Evolutionary conservation across 805 yeast genomes (phyloP), one percentile per base, ranked within the genome.

Genomic region (Scheffersomyces stipitis): DNA sequence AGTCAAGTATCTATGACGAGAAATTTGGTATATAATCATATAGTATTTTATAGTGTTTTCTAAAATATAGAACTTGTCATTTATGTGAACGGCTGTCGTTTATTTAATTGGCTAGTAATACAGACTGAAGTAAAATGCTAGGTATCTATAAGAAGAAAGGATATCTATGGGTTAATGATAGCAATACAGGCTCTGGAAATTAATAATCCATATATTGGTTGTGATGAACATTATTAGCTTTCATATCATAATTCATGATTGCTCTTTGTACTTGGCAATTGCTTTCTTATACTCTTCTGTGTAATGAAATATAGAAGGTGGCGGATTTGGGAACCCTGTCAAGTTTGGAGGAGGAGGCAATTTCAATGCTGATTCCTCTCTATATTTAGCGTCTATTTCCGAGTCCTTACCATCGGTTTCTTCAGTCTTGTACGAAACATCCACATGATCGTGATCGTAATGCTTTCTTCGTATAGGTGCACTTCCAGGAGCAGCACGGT

Each of bases 321-420:
- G 71, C 2, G 73, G 73, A 7, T 53, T 43, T 1, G 72, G 72
- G 26, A 60, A 40, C 5, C 58, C 58, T 3, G 38, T 13, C 15
- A 53, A 28, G 3, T 58, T 48, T 3, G 71, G 70, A 8, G 71
- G 71, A 4, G 66, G 68, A 3, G 63, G 65, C 4, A 52, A 38
- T 3, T 36, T n/a, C 5, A 34, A 26, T 5, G 15, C 16, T 38
- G 31, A 42, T 51, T 52, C 41, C 35, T 46, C 26, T 43, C 43
- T 26, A 52, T 56, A 45, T 49, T 58, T 17, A 32, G 44, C 31
- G 40, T 39, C 38, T 6, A 42, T 20, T 20, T 12, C 3, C 31
- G 13, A 2, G 14, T 13, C 13, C 38, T 27, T 2, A 17, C 15
- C 3, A 30, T 20, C 9, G 9, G 7, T 7, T 10, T 20, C 24